These are phyloP conservation scores for Lablab purpureus DNA, from an alignment of 306 rosid genomes.

Conservation along the genomic window DNA sequence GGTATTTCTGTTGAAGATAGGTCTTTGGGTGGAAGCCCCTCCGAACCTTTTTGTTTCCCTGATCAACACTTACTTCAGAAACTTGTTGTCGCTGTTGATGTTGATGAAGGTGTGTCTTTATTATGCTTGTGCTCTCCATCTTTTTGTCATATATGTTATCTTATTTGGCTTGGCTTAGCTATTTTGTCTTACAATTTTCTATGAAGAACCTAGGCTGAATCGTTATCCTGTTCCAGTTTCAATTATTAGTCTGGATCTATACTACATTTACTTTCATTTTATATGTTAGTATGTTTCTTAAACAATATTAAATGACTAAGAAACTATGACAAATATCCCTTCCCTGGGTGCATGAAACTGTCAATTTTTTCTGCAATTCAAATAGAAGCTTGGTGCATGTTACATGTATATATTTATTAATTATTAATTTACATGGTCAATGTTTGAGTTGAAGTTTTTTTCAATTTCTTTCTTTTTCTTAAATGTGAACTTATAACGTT, in stretches of 20 bases:
- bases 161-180: background rate
- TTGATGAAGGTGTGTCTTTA: constrained; percentile 73
- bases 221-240: constrained; percentile 6
- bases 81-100: constrained; percentile 80
- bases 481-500: background rate
- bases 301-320: background rate
- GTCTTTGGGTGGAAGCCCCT: constrained; percentile 43
- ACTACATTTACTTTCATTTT: background rate
- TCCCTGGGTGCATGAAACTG: background rate
- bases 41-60: constrained; percentile 45
- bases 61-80: constrained; percentile 54
- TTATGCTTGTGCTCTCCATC: background rate
- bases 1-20: constrained; percentile 30
- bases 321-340: constrained; percentile 7
- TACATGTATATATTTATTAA: constrained; percentile 6
- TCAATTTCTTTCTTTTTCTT: background rate
- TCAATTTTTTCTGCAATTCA: background rate
- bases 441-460: background rate
- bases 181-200: background rate
- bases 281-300: background rate
- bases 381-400: background rate
- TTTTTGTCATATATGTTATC: background rate
- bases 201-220: constrained; percentile 4
- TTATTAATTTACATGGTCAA: background rate
- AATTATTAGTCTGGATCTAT: background rate